Base-by-base conservation (phyloP, 192 early-diverging fungal species). In the Podila verticillata region DNA sequence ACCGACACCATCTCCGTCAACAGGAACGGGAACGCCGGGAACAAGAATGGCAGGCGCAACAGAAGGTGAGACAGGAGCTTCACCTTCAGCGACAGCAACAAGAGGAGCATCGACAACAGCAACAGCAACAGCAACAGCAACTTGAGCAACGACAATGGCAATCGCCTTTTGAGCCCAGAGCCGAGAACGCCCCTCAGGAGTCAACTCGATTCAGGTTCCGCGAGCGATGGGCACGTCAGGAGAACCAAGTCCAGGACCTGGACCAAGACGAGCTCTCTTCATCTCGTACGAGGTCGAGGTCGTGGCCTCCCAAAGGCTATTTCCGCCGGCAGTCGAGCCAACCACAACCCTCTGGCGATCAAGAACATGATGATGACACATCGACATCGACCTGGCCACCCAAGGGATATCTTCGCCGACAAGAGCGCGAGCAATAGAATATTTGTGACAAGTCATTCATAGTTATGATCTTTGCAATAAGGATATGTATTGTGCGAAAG, bases 311-410 rank as follows among this genome's bases (percentile, higher is more conserved):
- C 51, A 54, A 54, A 19, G 51, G 51, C 3, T 54, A 54, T 17
- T n/a, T 54, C 22, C 51, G 20, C 51, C 51, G 51, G 20, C 51
- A 17, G 39, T 44, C 39, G 39, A 17, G 39, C n/a, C n/a, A 17
- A 15, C 39, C 39, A 44, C 39, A 44, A n/a, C n/a, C n/a, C 39
- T 4, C 13, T 44, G 39, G 17, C 13, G 39, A 44, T 44, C 39
- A 44, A 15, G 13, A 4, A 17, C 39, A 15, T 44, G 39, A 44
- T 4, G 7, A 3, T 4, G 39, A 44, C 3, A 15, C 39, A 19
- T 12, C 29, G 13, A 66, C 35, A 4, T 26, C 30, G 26, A 61
- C 60, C 17, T 75, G 73, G 73, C 73, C 73, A 49, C 73, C 73
- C 5, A 67, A 51, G 5, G 73, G 61, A 2, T 75, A 75, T 44